Evolutionary conservation across 495 filamentous ascomycete genomes (phyloP).

Genomic region (Penicillium ucsense): DNA sequence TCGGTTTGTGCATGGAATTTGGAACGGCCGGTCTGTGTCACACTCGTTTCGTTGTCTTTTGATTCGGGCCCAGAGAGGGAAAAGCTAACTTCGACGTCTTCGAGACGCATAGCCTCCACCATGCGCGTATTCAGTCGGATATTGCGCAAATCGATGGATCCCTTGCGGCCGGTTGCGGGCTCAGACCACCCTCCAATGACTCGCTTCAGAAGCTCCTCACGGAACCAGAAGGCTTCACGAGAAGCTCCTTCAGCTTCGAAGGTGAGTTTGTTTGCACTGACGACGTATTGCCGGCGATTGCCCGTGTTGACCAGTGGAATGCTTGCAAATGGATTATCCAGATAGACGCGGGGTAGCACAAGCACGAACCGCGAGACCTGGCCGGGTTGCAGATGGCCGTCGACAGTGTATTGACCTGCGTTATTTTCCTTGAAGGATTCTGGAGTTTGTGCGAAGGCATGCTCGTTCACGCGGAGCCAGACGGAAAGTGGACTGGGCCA

Average conservation of each 20-base stretch:
- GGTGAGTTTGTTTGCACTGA: slow-evolving; percentile 66
- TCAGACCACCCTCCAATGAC: slow-evolving; percentile 66
- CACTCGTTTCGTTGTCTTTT: slow-evolving; percentile 6
- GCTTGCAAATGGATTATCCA: slow-evolving; percentile 63
- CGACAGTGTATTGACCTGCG: slow-evolving; percentile 33
- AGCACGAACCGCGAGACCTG: slow-evolving; percentile 69
- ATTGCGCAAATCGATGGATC: slow-evolving; percentile 63
- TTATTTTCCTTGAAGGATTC: slow-evolving; percentile 3
- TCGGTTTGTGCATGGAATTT: slow-evolving; percentile 55
- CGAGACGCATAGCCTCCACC: slow-evolving; percentile 73
- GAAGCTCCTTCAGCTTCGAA: slow-evolving; percentile 69
- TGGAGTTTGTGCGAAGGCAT: slow-evolving; percentile 4
- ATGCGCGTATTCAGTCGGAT: slow-evolving; percentile 66
- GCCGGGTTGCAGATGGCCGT: slow-evolving; percentile 62
- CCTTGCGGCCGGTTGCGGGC: slow-evolving; percentile 44
- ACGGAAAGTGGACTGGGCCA: slow-evolving; percentile 69
- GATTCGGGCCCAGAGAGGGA: slow-evolving; percentile 27
- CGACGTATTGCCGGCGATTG: slow-evolving; percentile 77
- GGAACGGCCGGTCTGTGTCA: slow-evolving; percentile 34
- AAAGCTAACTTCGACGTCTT: slow-evolving; percentile 67
- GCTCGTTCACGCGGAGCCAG: slow-evolving; percentile 41
- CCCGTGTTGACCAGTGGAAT: slow-evolving; percentile 70
- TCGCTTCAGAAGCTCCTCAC: slow-evolving; percentile 68
- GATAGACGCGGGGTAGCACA: slow-evolving; percentile 63
- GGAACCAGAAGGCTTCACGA: slow-evolving; percentile 87